phyloP scores from a whole-genome alignment of 257 asterid species.

The Solanum bukasovii region DNA sequence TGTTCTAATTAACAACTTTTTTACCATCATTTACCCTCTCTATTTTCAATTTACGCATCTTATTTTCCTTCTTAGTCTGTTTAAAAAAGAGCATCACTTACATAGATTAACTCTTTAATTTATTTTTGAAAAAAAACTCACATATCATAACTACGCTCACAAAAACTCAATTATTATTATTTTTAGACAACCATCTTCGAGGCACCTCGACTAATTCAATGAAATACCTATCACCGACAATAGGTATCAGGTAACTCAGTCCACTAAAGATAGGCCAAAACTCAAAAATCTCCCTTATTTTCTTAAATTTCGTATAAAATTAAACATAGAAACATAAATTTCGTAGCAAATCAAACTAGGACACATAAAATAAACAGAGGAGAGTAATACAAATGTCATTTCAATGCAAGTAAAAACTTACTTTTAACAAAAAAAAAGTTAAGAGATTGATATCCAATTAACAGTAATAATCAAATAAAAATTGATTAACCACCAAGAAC shows the following conservation, averaged over 20 bases:
- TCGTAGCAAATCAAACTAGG: not conserved
- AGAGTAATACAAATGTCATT: not conserved
- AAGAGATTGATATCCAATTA: not conserved
- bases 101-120: not conserved
- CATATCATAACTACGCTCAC: not conserved
- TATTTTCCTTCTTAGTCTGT: not conserved
- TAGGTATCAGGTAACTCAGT: not conserved
- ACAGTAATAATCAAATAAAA: not conserved
- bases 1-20: not conserved
- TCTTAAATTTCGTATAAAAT: not conserved
- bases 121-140: not conserved
- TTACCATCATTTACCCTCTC: not conserved
- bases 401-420: not conserved
- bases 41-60: not conserved
- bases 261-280: not conserved
- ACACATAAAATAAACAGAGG: not conserved
- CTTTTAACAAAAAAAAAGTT: not conserved
- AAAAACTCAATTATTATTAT: not conserved
- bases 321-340: not conserved
- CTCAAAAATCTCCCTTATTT: not conserved
- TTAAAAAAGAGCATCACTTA: not conserved
- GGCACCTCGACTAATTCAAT: not conserved
- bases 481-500: not conserved
- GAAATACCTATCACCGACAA: not conserved
- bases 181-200: not conserved